Evolutionary conservation across 192 early-diverging fungal genomes (phyloP).

Genomic region (Fimicolochytrium jonesii): DNA sequence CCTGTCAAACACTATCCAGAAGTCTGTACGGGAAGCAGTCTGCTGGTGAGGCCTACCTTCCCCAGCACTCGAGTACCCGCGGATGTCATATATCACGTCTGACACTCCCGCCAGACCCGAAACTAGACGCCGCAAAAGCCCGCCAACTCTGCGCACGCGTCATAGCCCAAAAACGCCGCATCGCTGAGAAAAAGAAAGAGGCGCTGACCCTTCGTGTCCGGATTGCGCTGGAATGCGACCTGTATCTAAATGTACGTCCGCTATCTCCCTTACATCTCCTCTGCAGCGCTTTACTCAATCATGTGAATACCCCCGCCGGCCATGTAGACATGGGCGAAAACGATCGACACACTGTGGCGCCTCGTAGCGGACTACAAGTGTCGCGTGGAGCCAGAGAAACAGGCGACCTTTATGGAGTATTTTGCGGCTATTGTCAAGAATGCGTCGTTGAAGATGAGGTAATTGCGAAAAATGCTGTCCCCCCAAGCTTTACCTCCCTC

Average conservation of each 20-base stretch:
- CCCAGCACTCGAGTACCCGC: too few species aligned
- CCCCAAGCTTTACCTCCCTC: background rate
- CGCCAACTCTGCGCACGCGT: background rate
- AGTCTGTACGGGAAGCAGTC: background rate
- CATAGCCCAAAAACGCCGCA: background rate
- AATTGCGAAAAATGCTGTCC: too few species aligned
- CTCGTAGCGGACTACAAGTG: background rate
- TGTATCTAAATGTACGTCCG: background rate
- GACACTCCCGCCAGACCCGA: background rate
- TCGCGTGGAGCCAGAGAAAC: background rate
- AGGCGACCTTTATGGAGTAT: background rate
- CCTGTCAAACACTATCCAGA: background rate
- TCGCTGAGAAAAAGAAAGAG: background rate
- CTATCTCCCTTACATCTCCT: too few species aligned
- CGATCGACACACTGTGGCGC: background rate
- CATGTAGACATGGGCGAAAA: background rate
- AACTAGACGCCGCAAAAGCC: constrained; percentile 17
- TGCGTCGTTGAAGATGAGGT: constrained; percentile 11
- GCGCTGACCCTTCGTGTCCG: background rate
- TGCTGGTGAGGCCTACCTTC: too few species aligned
- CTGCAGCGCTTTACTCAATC: too few species aligned
- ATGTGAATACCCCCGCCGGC: too few species aligned
- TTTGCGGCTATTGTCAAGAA: constrained; percentile 9
- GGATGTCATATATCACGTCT: too few species aligned
- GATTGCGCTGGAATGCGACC: background rate